phyloP scores from a whole-genome alignment of 805 yeast species.

The Hanseniaspora meyeri region DNA sequence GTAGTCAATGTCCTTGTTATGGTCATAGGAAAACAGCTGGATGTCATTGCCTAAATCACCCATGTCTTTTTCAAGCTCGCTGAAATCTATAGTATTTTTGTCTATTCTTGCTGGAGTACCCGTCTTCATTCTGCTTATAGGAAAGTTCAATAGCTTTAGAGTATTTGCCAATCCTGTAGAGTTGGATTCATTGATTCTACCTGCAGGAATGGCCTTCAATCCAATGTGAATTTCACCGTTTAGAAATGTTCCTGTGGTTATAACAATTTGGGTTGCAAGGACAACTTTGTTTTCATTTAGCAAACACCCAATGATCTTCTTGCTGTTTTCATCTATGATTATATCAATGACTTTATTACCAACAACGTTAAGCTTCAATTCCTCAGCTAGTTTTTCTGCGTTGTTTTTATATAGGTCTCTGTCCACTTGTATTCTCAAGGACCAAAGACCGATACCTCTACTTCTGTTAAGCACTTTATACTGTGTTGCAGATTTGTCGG shows the following conservation, averaged over 20 bases:
- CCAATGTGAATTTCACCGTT: conserved; percentile 95
- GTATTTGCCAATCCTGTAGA: conserved; percentile 82
- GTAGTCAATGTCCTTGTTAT: conserved; percentile 67
- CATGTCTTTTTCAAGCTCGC: conserved; percentile 49
- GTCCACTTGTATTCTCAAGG: conserved; percentile 94
- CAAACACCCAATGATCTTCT: conserved; percentile 55
- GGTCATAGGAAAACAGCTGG: conserved; percentile 49
- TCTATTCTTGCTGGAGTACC: conserved; percentile 94
- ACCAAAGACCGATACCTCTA: conserved; percentile 95
- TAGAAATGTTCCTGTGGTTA: conserved; percentile 91
- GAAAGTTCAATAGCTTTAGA: conserved; percentile 61
- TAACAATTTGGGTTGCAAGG: conserved; percentile 55
- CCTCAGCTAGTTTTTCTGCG: conserved; percentile 56
- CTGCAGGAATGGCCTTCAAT: conserved; percentile 65
- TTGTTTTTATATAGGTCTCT: conserved; percentile 52
- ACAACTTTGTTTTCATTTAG: conserved; percentile 37
- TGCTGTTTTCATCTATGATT: conserved; percentile 37
- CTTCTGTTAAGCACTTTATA: conserved; percentile 73
- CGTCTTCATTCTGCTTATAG: conserved; percentile 80
- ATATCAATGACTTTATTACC: conserved; percentile 80
- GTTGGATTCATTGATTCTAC: conserved; percentile 85
- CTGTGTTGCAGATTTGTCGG: conserved; percentile 87
- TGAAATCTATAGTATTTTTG: conserved; percentile 56
- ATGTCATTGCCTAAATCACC: conserved; percentile 75
- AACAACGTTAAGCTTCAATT: conserved; percentile 38